Percentiles rank a stretch among this genome's conserved stretches.
Evolutionary conservation across 768 basidiomycete species (phyloP).

Genomic region (Hygrocybe coccinea): DNA sequence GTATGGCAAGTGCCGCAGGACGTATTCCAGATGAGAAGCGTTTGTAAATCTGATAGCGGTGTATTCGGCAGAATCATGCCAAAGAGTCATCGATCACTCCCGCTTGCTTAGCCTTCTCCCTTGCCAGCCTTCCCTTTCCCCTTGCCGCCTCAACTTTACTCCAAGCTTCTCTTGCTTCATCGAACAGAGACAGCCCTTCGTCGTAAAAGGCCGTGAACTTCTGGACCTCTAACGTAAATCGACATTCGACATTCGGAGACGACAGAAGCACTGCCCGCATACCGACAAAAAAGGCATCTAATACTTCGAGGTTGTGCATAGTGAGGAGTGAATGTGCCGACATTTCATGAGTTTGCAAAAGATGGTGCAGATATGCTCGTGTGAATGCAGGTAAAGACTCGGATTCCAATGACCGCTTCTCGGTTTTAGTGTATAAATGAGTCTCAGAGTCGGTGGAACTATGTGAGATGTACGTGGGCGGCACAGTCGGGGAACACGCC

Average conservation of each 20-base stretch:
- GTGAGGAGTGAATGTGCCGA: slow-evolving; percentile 70
- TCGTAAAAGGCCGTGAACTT: slow-evolving; percentile 52
- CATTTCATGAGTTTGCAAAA: slow-evolving; percentile 89
- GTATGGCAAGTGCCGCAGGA: no score
- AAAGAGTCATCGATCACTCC: no score
- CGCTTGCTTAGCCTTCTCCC: slow-evolving; percentile 50
- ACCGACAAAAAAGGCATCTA: slow-evolving; percentile 59
- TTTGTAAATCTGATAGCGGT: no score
- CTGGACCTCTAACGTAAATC: slow-evolving; percentile 44
- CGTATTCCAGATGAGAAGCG: no score
- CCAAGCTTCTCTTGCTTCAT: slow-evolving; percentile 55
- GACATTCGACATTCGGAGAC: slow-evolving; percentile 3
- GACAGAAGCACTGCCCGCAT: slow-evolving; percentile 40
- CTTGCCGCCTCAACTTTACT: slow-evolving; percentile 60
- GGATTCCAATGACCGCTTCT: slow-evolving; percentile 1
- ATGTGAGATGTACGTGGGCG: slow-evolving; percentile 38
- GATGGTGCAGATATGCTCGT: slow-evolving; percentile 75
- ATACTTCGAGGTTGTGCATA: slow-evolving; percentile 69
- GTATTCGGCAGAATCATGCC: no score
- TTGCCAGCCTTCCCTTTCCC: slow-evolving; percentile 68
- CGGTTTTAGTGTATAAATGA: slow-evolving; percentile 16
- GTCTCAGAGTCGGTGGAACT: slow-evolving; percentile 36
- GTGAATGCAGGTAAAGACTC: slow-evolving; percentile 30
- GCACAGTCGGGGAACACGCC: slow-evolving; percentile 49
- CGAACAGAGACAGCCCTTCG: slow-evolving; percentile 40